Evolutionary conservation across 768 basidiomycete species (phyloP).

Genomic region (Termitomyces bulborhizus): DNA sequence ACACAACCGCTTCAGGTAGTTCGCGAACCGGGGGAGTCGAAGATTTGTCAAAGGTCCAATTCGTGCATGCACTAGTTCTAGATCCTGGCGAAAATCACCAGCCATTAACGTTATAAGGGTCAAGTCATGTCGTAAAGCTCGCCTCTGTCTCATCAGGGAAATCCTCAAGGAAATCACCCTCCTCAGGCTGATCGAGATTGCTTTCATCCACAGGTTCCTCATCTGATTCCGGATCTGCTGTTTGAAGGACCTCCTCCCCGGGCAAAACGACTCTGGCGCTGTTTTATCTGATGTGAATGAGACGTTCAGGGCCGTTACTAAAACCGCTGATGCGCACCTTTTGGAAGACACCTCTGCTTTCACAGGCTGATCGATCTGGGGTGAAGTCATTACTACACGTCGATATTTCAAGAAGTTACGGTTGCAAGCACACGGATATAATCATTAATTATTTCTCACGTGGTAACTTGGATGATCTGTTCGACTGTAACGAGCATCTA

Average conservation of each 20-base stretch:
- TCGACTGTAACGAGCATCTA: background rate
- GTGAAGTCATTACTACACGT: background rate
- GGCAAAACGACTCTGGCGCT: constrained; percentile 46
- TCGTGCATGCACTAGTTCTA: constrained; percentile 80
- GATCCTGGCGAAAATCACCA: constrained; percentile 47
- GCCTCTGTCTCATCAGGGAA: constrained; percentile 86
- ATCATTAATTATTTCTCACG: background rate
- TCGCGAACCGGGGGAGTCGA: constrained; percentile 68
- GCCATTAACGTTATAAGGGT: background rate
- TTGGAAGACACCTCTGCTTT: background rate
- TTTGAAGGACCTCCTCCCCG: constrained; percentile 23
- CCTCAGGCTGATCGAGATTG: constrained; percentile 37
- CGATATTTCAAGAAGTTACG: background rate
- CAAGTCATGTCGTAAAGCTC: constrained; percentile 14
- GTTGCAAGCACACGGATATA: background rate
- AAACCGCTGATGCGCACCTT: constrained; percentile 2
- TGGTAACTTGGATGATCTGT: background rate
- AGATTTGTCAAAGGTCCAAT: constrained; percentile 63
- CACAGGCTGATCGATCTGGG: background rate
- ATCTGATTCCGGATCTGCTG: constrained; percentile 33
- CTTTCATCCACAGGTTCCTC: constrained; percentile 38
- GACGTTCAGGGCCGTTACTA: background rate
- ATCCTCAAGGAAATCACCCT: constrained; percentile 66
- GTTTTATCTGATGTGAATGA: constrained; percentile 1
- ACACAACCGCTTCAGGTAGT: constrained; percentile 66